Evolutionary conservation across 805 yeast species (phyloP), one percentile per base, ranked within the genome.

Genomic region (Yueomyces sp.): DNA sequence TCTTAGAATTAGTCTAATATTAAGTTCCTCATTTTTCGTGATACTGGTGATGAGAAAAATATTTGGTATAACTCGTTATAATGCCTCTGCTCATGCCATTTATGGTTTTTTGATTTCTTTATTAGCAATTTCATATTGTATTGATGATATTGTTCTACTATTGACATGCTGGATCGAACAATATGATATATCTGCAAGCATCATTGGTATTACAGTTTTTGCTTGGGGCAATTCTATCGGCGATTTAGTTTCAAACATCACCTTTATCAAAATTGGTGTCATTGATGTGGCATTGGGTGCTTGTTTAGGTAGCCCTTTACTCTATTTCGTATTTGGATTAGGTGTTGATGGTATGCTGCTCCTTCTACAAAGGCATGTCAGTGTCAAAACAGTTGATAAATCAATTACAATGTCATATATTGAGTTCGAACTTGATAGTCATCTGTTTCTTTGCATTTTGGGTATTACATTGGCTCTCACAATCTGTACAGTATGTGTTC

Each of bases 141-240:
- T 60, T 3, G 48, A 54, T 26, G 26, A 45, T 48, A 76, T 87
- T 11, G 81, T 90, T 37, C 69, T 70, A 3, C 66, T 80, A 1
- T 60, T 90, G 40, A 74, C 78, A 42, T 67, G 79, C 26, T 57
- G 84, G 45, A 80, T 88, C 0, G 65, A 74, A 1, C 66, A 79
- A 0, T 73, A 76, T 42, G 59, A 74, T 29, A 62, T 90, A 5
- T 76, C 86, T 7, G 92, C 85, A 47, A 86, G 87, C 3, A 71
- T 88, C 9, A 63, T 90, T 28, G 98, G 98, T 0, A 64, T 87
- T 8, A 90, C 97, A 0, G 70, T 90, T 0, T 83, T 90, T 60
- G 95, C 97, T 0, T 64, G 90, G 46, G 97, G 98, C 4, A 92
- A 90, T 59, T 88, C 96, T 1, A 65, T 84, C 5, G 96, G 97